These are phyloP conservation scores for Monosporozyma servazzii DNA, from an alignment of 805 yeast species.

Conservation along the genomic window DNA sequence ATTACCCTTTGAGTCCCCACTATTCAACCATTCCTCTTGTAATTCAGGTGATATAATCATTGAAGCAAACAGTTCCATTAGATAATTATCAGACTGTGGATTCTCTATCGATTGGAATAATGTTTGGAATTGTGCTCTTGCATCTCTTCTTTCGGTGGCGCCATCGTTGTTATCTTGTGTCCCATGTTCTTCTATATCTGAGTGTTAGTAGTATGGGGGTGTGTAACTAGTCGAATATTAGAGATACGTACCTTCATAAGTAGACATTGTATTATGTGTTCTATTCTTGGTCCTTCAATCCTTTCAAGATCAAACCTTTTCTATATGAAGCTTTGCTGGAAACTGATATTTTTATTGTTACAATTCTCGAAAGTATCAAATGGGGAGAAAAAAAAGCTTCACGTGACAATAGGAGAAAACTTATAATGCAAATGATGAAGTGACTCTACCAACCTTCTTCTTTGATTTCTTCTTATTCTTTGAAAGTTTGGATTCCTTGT, in stretches of 20 bases:
- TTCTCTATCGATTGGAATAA: constrained; percentile 10
- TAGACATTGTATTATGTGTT: constrained; percentile 18
- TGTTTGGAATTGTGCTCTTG: constrained; percentile 17
- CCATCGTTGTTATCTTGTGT: constrained; percentile 5
- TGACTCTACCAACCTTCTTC: constrained; percentile 6
- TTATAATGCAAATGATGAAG: neutral
- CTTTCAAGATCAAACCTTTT: neutral
- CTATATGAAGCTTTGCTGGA: neutral
- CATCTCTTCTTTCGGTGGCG: constrained; percentile 14
- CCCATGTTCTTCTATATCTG: constrained; percentile 24
- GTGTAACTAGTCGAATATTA: neutral
- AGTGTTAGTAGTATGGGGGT: neutral
- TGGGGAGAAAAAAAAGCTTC: no score
- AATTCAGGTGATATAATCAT: constrained; percentile 17
- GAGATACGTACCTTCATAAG: constrained; percentile 27
- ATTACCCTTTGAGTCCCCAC: constrained; percentile 16
- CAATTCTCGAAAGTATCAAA: neutral
- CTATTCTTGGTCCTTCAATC: neutral
- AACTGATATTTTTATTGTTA: neutral
- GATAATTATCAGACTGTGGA: constrained; percentile 10
- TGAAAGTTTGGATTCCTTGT: neutral
- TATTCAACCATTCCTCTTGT: constrained; percentile 21
- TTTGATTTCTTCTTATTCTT: constrained; percentile 11
- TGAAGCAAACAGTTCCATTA: constrained; percentile 8
- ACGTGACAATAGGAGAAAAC: no score